Conservation (phyloP, 1,139 yeast genomes). For the Saccharomyces hybrid region DNA sequence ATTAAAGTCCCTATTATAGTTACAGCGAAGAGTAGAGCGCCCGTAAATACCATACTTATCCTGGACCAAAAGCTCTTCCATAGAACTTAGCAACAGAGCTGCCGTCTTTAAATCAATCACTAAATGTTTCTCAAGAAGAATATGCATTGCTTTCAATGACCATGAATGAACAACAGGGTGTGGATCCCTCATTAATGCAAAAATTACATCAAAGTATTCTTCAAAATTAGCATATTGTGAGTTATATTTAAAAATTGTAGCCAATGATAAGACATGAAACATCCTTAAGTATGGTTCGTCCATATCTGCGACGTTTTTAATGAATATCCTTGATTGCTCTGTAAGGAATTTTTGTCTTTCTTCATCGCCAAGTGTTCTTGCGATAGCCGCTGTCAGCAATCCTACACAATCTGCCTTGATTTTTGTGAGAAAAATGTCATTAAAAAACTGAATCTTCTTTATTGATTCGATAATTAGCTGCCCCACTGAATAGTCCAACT, state of each 20-base stretch:
- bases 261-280: conserved; percentile 51
- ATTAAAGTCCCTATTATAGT: conserved; percentile 40
- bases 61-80: conserved; percentile 41
- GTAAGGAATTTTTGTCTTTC: conserved; percentile 23
- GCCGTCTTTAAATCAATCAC: conserved; percentile 40
- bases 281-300: conserved; percentile 62
- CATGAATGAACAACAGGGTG: conserved; percentile 76
- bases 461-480: conserved; percentile 51
- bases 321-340: conserved; percentile 46
- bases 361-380: conserved; percentile 25
- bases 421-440: conserved; percentile 35
- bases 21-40: conserved; percentile 38
- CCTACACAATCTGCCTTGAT: conserved; percentile 68
- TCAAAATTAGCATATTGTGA: conserved; percentile 39
- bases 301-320: conserved; percentile 55
- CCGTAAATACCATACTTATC: conserved; percentile 51
- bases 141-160: conserved; percentile 53
- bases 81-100: conserved; percentile 39
- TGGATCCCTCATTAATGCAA: conserved; percentile 65
- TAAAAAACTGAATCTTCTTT: conserved; percentile 38
- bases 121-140: conserved; percentile 50
- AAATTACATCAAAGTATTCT: conserved; percentile 47
- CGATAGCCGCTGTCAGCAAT: conserved; percentile 37
- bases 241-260: conserved; percentile 48
- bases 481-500: conserved; percentile 42